These are phyloP conservation scores for Pelargonium fulgidum DNA, from an alignment of 441 rosid species.

Conservation along the genomic window DNA sequence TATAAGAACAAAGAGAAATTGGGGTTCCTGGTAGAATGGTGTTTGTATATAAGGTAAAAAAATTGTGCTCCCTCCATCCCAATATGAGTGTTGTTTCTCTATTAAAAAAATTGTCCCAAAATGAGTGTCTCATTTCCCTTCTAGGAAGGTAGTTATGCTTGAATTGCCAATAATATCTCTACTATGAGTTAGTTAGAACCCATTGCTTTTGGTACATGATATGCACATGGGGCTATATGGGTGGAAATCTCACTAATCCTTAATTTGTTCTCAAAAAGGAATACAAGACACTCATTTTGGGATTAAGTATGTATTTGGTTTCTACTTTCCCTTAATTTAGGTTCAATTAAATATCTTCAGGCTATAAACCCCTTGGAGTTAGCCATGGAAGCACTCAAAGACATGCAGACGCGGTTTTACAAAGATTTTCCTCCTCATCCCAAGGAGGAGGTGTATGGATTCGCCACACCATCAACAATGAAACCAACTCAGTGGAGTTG, in stretches of 20 bases:
- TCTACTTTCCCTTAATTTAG: background rate
- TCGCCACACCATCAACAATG: constrained; percentile 94
- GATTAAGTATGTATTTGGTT: background rate
- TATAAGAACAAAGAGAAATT: no score
- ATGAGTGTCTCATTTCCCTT: no score
- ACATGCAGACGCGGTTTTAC: constrained; percentile 69
- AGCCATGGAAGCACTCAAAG: constrained; percentile 77
- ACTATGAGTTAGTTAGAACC: no score
- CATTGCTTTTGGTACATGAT: no score
- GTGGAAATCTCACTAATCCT: no score
- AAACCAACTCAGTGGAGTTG: constrained; percentile 97
- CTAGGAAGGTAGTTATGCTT: no score
- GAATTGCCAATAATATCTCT: no score
- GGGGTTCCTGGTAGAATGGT: background rate
- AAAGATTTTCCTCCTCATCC: constrained; percentile 80
- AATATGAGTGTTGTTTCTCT: no score
- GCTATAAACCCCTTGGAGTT: constrained; percentile 88
- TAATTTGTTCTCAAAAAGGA: no score
- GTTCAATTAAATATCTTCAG: constrained; percentile 33
- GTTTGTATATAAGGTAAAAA: background rate
- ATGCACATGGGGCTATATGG: no score
- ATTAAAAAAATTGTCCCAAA: no score
- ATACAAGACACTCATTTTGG: no score
- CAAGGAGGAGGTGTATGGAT: constrained; percentile 66
- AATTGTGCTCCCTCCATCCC: background rate